These are phyloP conservation scores for Tulasnella sp. DNA, from an alignment of 768 basidiomycete genomes.

Conservation along the genomic window DNA sequence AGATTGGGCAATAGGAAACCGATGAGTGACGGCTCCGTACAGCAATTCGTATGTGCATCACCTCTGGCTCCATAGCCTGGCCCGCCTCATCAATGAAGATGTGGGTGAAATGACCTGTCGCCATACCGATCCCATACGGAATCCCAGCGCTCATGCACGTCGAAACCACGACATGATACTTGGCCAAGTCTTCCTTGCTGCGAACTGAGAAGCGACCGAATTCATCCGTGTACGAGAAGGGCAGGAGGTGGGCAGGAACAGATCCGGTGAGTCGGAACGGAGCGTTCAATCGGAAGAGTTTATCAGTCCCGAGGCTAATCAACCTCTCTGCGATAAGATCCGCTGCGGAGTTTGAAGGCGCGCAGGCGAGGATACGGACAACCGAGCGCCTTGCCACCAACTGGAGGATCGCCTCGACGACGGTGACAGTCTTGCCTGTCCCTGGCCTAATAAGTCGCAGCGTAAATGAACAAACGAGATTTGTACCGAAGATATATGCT, in stretches of 20 bases:
- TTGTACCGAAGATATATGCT: too few relatives aligned
- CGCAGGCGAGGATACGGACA: conserved; percentile 11
- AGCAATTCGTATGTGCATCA: not conserved
- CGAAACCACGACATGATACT: conserved; percentile 5
- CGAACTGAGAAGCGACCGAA: not conserved
- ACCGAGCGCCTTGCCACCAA: not conserved
- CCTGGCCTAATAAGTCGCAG: not conserved
- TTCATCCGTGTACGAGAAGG: conserved; percentile 3
- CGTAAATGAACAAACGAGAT: too few relatives aligned
- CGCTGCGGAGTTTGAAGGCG: conserved; percentile 15
- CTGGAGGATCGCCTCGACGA: conserved; percentile 17
- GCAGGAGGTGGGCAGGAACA: not conserved
- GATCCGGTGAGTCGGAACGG: not conserved
- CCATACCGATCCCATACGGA: not conserved
- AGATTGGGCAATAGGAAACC: too few relatives aligned
- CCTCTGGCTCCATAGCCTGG: conserved; percentile 4
- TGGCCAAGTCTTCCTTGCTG: not conserved
- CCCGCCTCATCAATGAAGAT: conserved; percentile 11
- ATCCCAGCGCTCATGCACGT: conserved; percentile 4
- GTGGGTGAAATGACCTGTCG: not conserved
- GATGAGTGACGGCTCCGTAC: too few relatives aligned
- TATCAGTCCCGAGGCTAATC: not conserved
- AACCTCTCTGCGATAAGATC: conserved; percentile 9
- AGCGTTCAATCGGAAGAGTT: not conserved
- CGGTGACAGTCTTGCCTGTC: conserved; percentile 13